These are phyloP conservation scores for Friedmanniomyces simplex DNA, from an alignment of 495 filamentous ascomycete genomes.

Conservation along the genomic window DNA sequence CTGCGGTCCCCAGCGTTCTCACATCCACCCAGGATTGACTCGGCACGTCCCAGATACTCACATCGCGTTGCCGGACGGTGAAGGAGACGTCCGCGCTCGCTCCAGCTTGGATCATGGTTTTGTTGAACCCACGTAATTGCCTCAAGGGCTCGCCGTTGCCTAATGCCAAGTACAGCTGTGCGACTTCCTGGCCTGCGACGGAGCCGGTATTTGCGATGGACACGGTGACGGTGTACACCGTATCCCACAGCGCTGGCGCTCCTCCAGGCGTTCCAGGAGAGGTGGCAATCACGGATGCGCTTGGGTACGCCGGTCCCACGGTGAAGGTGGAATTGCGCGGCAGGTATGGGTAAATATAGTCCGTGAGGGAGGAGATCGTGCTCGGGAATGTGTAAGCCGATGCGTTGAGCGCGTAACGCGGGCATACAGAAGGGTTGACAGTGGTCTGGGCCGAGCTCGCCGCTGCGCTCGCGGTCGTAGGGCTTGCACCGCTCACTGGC, in stretches of 20 bases:
- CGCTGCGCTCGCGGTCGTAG: too few species aligned
- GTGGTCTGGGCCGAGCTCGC: neutral
- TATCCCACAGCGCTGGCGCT: conserved; percentile 32
- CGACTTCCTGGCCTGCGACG: conserved; percentile 45
- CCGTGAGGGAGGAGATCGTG: conserved; percentile 3
- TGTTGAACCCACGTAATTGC: conserved; percentile 50
- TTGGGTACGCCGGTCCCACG: neutral
- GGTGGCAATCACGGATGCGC: neutral
- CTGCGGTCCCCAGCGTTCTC: too few species aligned
- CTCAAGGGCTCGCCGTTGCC: conserved; percentile 29
- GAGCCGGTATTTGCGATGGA: conserved; percentile 43
- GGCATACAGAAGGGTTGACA: neutral
- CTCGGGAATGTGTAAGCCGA: neutral
- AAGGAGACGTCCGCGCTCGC: conserved; percentile 38
- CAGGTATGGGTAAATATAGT: conserved; percentile 13
- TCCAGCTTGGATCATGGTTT: conserved; percentile 40
- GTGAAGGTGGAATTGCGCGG: neutral
- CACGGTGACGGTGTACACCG: conserved; percentile 36
- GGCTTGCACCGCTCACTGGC: too few species aligned
- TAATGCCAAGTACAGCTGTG: conserved; percentile 44
- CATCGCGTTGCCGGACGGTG: conserved; percentile 40
- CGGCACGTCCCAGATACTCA: conserved; percentile 46
- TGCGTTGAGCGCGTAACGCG: neutral
- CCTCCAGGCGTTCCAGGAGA: conserved; percentile 11
- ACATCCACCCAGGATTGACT: conserved; percentile 22